These are phyloP conservation scores for Scheffersomyces stambukii DNA, from an alignment of 1,139 yeast species.

Conservation along the genomic window DNA sequence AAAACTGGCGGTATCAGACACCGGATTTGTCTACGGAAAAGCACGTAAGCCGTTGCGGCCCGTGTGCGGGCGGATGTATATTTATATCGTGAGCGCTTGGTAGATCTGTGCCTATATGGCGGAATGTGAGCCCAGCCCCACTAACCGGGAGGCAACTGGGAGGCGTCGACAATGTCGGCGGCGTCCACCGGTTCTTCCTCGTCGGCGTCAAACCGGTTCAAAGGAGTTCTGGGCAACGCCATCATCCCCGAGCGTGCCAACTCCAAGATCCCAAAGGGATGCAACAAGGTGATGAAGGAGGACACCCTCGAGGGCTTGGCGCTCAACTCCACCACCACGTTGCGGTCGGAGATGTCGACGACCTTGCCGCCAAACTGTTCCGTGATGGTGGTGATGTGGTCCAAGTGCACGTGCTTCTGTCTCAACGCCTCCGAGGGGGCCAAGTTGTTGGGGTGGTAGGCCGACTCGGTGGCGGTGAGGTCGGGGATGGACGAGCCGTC, in stretches of 20 bases:
- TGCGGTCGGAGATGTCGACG: constrained; percentile 89
- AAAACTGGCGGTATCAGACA: too few relatives aligned
- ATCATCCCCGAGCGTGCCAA: constrained; percentile 98
- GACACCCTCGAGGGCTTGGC: constrained; percentile 92
- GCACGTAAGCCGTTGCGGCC: too few relatives aligned
- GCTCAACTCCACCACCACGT: constrained; percentile 87
- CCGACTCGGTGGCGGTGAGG: constrained; percentile 49
- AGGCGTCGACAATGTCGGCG: constrained; percentile 69
- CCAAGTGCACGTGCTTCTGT: constrained; percentile 86
- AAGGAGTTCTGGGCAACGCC: constrained; percentile 96
- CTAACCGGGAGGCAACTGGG: constrained; percentile 93
- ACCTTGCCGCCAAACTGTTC: constrained; percentile 88
- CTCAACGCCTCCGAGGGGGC: constrained; percentile 91
- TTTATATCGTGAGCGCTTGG: too few relatives aligned
- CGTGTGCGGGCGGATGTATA: too few relatives aligned
- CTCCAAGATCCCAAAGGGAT: constrained; percentile 94
- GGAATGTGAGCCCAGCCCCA: too few relatives aligned
- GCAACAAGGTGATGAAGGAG: constrained; percentile 80
- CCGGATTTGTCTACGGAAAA: too few relatives aligned
- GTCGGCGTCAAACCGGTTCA: constrained; percentile 47
- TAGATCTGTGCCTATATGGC: too few relatives aligned
- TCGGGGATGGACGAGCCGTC: constrained; percentile 43
- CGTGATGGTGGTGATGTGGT: constrained; percentile 76
- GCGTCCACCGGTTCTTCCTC: constrained; percentile 55
- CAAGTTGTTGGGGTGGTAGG: constrained; percentile 83